phyloP scores from a whole-genome alignment of 2,329 filamentous ascomycete species.

The Cercospora zeina region DNA sequence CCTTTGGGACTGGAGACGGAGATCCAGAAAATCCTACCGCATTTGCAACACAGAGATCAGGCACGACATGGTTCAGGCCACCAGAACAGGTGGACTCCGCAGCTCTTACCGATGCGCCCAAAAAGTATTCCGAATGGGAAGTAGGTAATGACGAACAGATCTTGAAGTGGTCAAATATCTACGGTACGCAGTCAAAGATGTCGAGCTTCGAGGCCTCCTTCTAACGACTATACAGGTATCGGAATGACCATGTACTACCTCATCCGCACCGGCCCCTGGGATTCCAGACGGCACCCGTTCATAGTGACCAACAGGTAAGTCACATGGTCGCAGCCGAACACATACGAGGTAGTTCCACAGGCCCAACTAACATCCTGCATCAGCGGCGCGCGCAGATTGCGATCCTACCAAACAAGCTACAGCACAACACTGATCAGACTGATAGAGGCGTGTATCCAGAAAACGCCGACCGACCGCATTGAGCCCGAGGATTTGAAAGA shows the following conservation, averaged over 20 bases:
- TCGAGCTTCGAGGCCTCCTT: neutral
- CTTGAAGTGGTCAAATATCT: slow-evolving; percentile 1
- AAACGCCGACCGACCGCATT: neutral
- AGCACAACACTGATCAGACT: slow-evolving; percentile 3
- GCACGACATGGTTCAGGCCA: neutral
- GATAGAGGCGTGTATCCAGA: slow-evolving; percentile 4
- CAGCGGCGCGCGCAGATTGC: neutral
- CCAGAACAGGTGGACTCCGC: neutral
- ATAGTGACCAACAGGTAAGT: neutral
- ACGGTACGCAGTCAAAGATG: neutral
- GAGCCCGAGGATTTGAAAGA: neutral
- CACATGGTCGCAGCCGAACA: neutral
- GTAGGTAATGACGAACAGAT: slow-evolving; percentile 8
- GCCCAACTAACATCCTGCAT: neutral
- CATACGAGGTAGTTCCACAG: neutral
- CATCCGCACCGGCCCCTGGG: neutral
- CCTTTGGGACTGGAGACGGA: neutral
- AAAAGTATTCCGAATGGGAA: slow-evolving; percentile 1
- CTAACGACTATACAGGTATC: neutral
- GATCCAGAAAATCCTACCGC: neutral
- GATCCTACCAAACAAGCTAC: neutral
- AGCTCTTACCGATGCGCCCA: neutral
- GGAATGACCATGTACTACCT: slow-evolving; percentile 8
- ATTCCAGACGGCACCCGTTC: neutral
- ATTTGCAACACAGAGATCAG: neutral